phyloP scores from a whole-genome alignment of 371 early-diverging fungal genomes.

The Fennellomyces sp. region DNA sequence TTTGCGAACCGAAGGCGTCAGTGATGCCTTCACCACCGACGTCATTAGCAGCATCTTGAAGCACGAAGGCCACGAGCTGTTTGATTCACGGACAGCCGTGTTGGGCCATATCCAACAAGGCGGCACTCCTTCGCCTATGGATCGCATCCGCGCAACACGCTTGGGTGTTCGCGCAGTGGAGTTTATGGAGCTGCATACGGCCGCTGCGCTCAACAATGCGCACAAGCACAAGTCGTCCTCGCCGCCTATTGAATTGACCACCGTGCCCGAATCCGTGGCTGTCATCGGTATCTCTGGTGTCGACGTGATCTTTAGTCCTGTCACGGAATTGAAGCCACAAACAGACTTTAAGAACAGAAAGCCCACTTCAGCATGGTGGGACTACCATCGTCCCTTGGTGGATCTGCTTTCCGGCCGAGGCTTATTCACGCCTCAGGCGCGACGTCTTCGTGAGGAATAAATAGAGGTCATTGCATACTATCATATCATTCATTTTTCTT shows the following conservation, averaged over 20 bases:
- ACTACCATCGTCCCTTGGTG: slow-evolving; percentile 51
- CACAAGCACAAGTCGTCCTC: slow-evolving; percentile 16
- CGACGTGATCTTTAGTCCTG: slow-evolving; percentile 73
- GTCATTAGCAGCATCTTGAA: slow-evolving; percentile 87
- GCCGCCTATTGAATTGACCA: slow-evolving; percentile 68
- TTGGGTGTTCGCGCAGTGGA: slow-evolving; percentile 76
- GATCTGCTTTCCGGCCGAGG: slow-evolving; percentile 47
- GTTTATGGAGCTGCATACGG: slow-evolving; percentile 56
- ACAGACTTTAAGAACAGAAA: slow-evolving; percentile 85
- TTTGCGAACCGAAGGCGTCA: slow-evolving; percentile 83
- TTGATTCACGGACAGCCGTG: slow-evolving; percentile 91
- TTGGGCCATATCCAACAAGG: slow-evolving; percentile 99
- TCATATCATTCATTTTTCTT: not conserved
- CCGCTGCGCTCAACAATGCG: slow-evolving; percentile 31
- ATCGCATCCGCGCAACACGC: slow-evolving; percentile 92
- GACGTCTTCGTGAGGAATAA: not conserved
- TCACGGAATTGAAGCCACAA: slow-evolving; percentile 62
- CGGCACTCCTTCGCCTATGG: slow-evolving; percentile 93
- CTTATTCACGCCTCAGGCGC: slow-evolving; percentile 21
- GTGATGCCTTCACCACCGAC: slow-evolving; percentile 89
- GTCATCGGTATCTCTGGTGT: slow-evolving; percentile 89
- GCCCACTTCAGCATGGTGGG: slow-evolving; percentile 82
- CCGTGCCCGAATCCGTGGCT: slow-evolving; percentile 59
- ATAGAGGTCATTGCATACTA: not conserved
- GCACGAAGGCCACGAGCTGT: slow-evolving; percentile 93